Base-by-base conservation (phyloP, 305 asterid genomes). In the Ruellia speciosa region DNA sequence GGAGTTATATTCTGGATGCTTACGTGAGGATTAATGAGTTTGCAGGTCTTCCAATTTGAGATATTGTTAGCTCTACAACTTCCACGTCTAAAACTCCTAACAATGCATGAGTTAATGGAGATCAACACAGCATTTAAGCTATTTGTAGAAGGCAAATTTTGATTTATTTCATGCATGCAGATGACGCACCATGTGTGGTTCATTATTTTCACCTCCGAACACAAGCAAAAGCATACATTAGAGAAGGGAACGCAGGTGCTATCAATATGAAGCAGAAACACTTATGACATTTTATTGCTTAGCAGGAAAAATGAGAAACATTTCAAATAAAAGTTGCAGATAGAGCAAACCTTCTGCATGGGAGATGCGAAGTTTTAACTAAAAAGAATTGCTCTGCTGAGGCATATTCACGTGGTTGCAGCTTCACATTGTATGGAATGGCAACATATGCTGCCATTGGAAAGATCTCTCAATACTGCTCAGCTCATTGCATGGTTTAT, bases 391-490 rank as follows among this genome's bases (percentile, higher is more conserved):
- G 81, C 71, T 72, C 71, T 17, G 70, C 72, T 45, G 60, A 51
- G 40, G 40, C 34, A 64, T 65, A 71, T 67, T 77, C 71, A 61
- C 10, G 71, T 65, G 64, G 69, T 62, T 69, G 83, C 72, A 78
- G 80, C 82, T 77, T 83, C 59, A 62, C 71, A 65, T 54, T 58
- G 20, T 75, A 74, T 14, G 77, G 71, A 63, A 75, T 49, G 75
- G 83, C 81, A 40, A 74, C 75, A 72, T 60, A 68, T 64, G 76
- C 82, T 39, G 87, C 81, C 97, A 90, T 90, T 66, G 47, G 33
- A 37, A 43, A 51, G 56, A 52, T 61, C 20, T 18, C 70, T 49
- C 47, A 50, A 70, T 49, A 65, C 60, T 52, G 67, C 64, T 77
- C 72, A 81, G 73, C 62, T 40, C 70, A 69, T 60, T 68, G 54